phyloP scores from a whole-genome alignment of 345 rosid species.

The Salix caprea region DNA sequence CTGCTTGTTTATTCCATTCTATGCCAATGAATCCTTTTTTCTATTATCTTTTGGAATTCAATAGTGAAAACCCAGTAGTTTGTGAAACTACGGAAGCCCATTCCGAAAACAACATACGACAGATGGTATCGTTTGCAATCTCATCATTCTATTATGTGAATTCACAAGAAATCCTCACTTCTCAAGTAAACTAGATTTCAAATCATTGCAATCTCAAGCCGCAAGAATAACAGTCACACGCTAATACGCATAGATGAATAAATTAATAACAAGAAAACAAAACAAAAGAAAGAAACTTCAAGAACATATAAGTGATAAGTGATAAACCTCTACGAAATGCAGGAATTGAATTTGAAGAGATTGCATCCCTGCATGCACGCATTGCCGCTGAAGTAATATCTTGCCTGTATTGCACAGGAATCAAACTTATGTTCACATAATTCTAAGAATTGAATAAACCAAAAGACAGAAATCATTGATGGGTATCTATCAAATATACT shows the following conservation, averaged over 20 bases:
- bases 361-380: conserved; percentile 89
- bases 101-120: too few relatives aligned
- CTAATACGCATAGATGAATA: background rate
- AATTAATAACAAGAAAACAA: background rate
- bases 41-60: too few relatives aligned
- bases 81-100: too few relatives aligned
- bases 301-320: background rate
- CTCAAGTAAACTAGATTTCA: too few relatives aligned
- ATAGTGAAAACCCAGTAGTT: too few relatives aligned
- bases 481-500: background rate
- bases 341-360: conserved; percentile 87
- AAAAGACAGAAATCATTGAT: background rate
- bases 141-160: too few relatives aligned
- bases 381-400: conserved; percentile 78
- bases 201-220: background rate
- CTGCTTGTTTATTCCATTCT: too few relatives aligned
- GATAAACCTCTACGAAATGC: conserved; percentile 73
- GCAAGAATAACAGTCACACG: background rate
- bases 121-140: too few relatives aligned
- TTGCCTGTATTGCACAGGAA: conserved; percentile 42
- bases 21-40: too few relatives aligned
- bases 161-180: too few relatives aligned
- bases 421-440: background rate
- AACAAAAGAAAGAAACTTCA: background rate
- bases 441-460: background rate